Evolutionary conservation across 768 basidiomycete genomes (phyloP).

Genomic region (Podaxis sp.): DNA sequence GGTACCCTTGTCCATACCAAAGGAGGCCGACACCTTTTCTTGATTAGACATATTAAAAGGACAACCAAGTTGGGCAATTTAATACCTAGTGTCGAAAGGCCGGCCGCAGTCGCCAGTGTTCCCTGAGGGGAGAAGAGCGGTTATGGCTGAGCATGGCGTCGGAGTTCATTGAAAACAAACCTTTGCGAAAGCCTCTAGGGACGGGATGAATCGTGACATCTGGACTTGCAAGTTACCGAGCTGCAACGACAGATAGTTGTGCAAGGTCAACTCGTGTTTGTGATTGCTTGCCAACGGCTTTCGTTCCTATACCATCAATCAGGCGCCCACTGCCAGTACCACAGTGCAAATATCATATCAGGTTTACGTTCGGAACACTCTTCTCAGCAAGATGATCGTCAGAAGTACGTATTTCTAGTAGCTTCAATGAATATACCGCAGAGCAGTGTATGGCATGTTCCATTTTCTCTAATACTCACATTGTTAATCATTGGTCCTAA

Average conservation of each 20-base stretch:
- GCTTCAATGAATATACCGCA: no score
- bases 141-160: not conserved
- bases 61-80: slow-evolving; percentile 1
- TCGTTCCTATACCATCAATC: not conserved
- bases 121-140: slow-evolving; percentile 30
- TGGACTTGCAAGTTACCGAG: not conserved
- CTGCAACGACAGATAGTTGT: not conserved
- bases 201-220: slow-evolving; percentile 39
- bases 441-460: no score
- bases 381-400: no score
- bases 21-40: slow-evolving; percentile 63
- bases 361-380: no score
- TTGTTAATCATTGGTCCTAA: not conserved
- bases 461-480: not conserved
- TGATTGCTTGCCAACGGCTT: not conserved
- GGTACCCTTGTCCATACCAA: slow-evolving; percentile 81
- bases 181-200: slow-evolving; percentile 44
- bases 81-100: slow-evolving; percentile 53
- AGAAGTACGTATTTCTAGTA: no score
- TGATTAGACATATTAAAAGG: not conserved
- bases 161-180: slow-evolving; percentile 19
- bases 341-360: no score
- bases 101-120: slow-evolving; percentile 50
- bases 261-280: not conserved
- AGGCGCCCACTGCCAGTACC: no score